phyloP scores from a whole-genome alignment of 2,329 filamentous ascomycete species.

The Uncinocarpus reesii region DNA sequence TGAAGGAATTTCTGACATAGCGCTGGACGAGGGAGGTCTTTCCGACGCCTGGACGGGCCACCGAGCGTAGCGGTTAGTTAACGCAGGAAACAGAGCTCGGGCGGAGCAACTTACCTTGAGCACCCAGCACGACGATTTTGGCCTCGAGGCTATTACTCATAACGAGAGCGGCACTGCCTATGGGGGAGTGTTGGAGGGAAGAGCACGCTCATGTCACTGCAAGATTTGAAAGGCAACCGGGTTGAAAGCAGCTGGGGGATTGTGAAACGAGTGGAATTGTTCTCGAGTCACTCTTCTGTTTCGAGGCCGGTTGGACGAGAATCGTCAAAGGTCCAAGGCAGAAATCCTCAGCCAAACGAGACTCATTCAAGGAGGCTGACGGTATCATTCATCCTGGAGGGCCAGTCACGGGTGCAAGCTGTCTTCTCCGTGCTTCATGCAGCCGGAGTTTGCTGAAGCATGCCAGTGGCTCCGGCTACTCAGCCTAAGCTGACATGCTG shows the following conservation, averaged over 20 bases:
- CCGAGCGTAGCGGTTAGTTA: background rate
- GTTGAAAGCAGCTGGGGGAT: background rate
- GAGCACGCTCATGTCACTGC: background rate
- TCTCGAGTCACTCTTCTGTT: background rate
- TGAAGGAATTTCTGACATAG: slow-evolving; percentile 39
- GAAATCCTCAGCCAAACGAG: background rate
- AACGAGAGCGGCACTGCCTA: background rate
- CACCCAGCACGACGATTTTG: slow-evolving; percentile 44
- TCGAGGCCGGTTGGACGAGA: background rate
- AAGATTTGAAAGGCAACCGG: background rate
- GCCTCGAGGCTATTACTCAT: slow-evolving; percentile 43
- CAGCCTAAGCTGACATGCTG: too few species aligned
- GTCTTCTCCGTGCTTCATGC: background rate
- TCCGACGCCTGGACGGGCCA: slow-evolving; percentile 35
- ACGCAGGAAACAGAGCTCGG: too few species aligned
- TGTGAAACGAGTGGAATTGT: background rate
- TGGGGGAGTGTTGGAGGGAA: too few species aligned
- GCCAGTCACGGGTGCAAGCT: background rate
- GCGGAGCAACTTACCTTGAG: slow-evolving; percentile 37
- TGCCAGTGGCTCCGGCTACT: background rate
- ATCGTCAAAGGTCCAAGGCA: background rate
- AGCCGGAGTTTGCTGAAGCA: background rate
- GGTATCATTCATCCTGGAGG: background rate
- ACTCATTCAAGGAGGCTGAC: background rate
- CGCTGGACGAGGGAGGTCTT: slow-evolving; percentile 45